Evolutionary conservation across 257 asterid species (phyloP), one percentile per base, ranked within the genome.

Genomic region (Jacaranda mimosifolia): DNA sequence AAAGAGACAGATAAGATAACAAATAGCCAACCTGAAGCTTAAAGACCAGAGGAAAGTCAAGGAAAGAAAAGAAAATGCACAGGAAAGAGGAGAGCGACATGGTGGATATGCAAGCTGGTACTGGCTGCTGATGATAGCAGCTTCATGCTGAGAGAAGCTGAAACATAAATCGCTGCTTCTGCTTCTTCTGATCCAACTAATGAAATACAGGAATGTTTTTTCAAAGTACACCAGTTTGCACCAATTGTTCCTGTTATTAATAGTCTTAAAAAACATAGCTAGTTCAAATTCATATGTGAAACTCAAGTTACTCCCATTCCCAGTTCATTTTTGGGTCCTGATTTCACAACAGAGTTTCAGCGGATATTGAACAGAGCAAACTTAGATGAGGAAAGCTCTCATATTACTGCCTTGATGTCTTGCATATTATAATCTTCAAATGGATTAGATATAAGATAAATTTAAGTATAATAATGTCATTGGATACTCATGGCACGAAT

Each of bases 181-280:
- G 7, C 57, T 76, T 66, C 17, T 55, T 21, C 80, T 53, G 40
- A 35, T 32, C 58, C 21, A 36, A 51, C 55, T 67, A 45, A 55
- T 40, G 46, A 43, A n/a, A 68, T 49, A 13, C 13, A 17, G 46
- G 59, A 45, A 32, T 21, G 12, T 12, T 57, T 21, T 52, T 59
- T 48, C 45, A 49, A 14, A 19, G 9, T 52, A 14, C 36, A 68
- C 52, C 35, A 18, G 52, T 67, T 26, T 19, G 69, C 56, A 69
- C 46, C 56, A n/a, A n/a, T n/a, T n/a, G n/a, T n/a, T n/a, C n/a
- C n/a, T n/a, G n/a, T n/a, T n/a, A n/a, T n/a, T n/a, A n/a, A n/a
- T 42, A 11, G 9, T 48, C 3, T 46, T 13, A 68, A 69, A 9
- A 36, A 14, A 18, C 11, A 15, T 45, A 49, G 51, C 45, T 55